Percentiles rank a stretch among this genome's conserved stretches.
These are phyloP conservation scores for Candida manassasensis DNA, from an alignment of 805 yeast species.

Conservation along the genomic window DNA sequence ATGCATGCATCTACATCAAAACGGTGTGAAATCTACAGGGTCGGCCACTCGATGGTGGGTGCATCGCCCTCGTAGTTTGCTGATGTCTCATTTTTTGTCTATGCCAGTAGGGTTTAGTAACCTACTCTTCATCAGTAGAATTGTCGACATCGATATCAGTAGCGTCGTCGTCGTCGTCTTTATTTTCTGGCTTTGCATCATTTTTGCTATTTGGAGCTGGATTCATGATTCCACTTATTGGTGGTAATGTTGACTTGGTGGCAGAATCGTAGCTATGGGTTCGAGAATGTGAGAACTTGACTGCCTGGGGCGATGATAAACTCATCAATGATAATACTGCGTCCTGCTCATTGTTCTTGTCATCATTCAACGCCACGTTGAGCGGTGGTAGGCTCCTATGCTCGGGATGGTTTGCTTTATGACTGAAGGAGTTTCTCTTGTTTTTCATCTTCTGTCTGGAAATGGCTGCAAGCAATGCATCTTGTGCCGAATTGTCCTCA, in stretches of 20 bases:
- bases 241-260: conserved; percentile 20
- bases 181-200: conserved; percentile 27
- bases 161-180: conserved; percentile 30
- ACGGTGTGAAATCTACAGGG: too few relatives aligned
- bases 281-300: conserved; percentile 26
- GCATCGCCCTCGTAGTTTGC: too few relatives aligned
- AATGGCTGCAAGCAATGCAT: conserved; percentile 39
- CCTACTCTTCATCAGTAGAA: conserved; percentile 2
- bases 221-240: conserved; percentile 22
- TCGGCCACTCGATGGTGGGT: too few relatives aligned
- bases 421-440: conserved; percentile 17
- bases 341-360: conserved; percentile 42
- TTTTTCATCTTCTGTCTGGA: conserved; percentile 21
- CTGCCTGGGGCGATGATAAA: conserved; percentile 45
- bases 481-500: conserved; percentile 42
- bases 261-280: conserved; percentile 19
- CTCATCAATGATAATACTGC: conserved; percentile 55
- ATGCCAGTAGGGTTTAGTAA: too few relatives aligned
- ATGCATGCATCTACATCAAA: too few relatives aligned
- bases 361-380: conserved; percentile 18
- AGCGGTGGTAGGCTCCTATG: conserved; percentile 22
- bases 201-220: conserved; percentile 6
- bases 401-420: conserved; percentile 5
- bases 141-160: conserved; percentile 15
- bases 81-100: too few relatives aligned